phyloP scores from a whole-genome alignment of 331 rosid species.

The Rosa hybrid region DNA sequence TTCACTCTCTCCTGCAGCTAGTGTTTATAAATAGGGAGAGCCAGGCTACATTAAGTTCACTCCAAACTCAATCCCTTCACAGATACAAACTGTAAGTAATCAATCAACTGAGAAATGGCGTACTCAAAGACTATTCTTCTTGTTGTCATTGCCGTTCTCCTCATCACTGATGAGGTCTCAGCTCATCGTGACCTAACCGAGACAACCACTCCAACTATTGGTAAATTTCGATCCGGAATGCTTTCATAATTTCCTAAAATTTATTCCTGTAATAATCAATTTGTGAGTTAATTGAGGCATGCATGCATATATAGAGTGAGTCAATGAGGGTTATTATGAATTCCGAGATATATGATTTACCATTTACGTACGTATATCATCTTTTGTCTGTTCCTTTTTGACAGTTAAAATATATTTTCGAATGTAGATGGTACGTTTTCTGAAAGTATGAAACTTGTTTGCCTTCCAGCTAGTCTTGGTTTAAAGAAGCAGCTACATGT shows the following conservation, averaged over 20 bases:
- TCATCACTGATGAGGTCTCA: constrained; percentile 1
- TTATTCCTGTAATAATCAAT: not conserved
- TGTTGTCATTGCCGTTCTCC: constrained; percentile 3
- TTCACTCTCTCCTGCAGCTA: not conserved
- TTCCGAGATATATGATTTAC: not conserved
- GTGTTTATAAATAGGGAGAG: not conserved
- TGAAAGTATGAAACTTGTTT: too few species aligned
- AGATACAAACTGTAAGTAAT: not conserved
- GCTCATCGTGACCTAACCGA: not conserved
- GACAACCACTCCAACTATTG: not conserved
- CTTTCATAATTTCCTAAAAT: not conserved
- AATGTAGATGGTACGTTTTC: not conserved
- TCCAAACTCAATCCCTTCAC: not conserved
- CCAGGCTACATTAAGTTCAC: not conserved
- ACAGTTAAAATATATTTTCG: not conserved
- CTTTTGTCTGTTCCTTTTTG: not conserved
- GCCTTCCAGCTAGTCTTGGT: too few species aligned
- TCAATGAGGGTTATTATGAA: not conserved
- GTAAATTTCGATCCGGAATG: not conserved
- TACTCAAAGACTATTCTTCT: not conserved
- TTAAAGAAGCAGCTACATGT: too few species aligned
- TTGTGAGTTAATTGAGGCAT: not conserved
- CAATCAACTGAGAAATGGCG: not conserved
- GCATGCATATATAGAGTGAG: not conserved
- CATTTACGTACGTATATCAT: not conserved